Conservation (phyloP, 306 rosid genomes). For the Quercus ilex region DNA sequence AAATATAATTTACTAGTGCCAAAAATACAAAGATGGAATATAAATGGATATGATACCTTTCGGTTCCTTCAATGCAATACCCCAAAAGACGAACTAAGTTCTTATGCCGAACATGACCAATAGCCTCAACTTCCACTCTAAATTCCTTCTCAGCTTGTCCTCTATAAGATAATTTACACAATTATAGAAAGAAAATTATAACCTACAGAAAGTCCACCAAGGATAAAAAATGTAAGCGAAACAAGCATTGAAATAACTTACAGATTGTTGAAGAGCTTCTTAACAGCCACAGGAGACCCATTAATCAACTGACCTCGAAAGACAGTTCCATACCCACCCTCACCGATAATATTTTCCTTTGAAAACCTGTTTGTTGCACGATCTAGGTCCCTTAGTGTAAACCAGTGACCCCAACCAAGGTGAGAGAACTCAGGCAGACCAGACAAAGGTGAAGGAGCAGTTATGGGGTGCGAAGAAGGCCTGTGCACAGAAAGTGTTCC, state of each 20-base stretch:
- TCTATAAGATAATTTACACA: conserved; percentile 33
- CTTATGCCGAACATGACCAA: conserved; percentile 94
- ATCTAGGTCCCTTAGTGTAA: conserved; percentile 87
- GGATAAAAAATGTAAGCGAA: neutral
- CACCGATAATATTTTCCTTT: conserved; percentile 79
- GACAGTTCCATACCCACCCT: conserved; percentile 96
- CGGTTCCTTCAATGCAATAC: conserved; percentile 90
- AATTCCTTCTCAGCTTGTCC: conserved; percentile 98
- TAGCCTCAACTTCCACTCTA: conserved; percentile 95
- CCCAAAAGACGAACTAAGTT: conserved; percentile 90
- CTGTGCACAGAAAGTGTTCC: conserved; percentile 34
- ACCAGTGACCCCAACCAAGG: conserved; percentile 99
- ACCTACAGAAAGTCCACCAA: neutral
- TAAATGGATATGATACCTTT: conserved; percentile 52
- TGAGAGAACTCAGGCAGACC: conserved; percentile 93
- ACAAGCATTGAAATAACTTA: conserved; percentile 41
- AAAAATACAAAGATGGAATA: conserved; percentile 9
- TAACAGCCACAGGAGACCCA: conserved; percentile 86
- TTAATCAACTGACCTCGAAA: conserved; percentile 71
- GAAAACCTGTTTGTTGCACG: conserved; percentile 83
- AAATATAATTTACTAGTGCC: neutral
- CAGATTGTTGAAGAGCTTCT: conserved; percentile 89
- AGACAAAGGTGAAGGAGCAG: conserved; percentile 66
- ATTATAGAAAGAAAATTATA: neutral
- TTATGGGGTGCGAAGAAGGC: conserved; percentile 48